A percentile compares a stretch with the other conserved stretches of the same genome.
These are phyloP conservation scores for Abelmoschus esculentus DNA, from an alignment of 345 rosid genomes.

Conservation along the genomic window DNA sequence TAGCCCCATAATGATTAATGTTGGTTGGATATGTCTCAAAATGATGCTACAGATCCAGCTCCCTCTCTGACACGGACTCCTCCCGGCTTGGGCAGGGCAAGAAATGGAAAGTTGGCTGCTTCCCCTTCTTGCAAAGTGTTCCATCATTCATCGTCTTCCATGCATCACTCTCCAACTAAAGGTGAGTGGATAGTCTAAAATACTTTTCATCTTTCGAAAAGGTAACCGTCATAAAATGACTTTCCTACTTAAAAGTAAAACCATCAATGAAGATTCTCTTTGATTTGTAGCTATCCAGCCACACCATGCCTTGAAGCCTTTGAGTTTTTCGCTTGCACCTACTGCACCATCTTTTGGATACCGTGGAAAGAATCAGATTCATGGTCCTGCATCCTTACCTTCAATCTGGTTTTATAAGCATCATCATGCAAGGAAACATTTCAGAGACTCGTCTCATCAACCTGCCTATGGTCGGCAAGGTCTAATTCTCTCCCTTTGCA, in stretches of 20 bases:
- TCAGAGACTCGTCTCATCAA: slow-evolving; percentile 17
- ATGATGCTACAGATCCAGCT: slow-evolving; percentile 24
- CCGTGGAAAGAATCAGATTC: slow-evolving; percentile 23
- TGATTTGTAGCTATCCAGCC: slow-evolving; percentile 25
- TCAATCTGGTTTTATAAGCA: slow-evolving; percentile 21
- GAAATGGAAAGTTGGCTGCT: slow-evolving; percentile 19
- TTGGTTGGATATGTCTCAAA: slow-evolving; percentile 11
- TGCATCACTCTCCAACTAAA: slow-evolving; percentile 18
- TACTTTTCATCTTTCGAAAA: neutral
- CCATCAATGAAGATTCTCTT: slow-evolving; percentile 4
- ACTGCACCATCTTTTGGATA: slow-evolving; percentile 20
- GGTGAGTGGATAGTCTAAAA: slow-evolving; percentile 19
- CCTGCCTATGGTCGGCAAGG: slow-evolving; percentile 27
- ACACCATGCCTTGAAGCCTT: slow-evolving; percentile 25
- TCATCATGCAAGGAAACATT: slow-evolving; percentile 23
- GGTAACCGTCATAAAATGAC: neutral
- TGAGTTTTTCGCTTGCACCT: slow-evolving; percentile 48
- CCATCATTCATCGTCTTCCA: slow-evolving; percentile 20
- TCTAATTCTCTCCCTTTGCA: slow-evolving; percentile 1
- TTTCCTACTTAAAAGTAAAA: neutral
- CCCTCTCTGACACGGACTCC: slow-evolving; percentile 20
- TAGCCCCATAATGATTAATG: slow-evolving; percentile 3
- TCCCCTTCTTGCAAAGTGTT: slow-evolving; percentile 14
- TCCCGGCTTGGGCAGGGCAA: slow-evolving; percentile 20
- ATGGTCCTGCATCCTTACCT: slow-evolving; percentile 27